These are phyloP conservation scores for Epithele typhae DNA, from an alignment of 768 basidiomycete species.

Conservation along the genomic window DNA sequence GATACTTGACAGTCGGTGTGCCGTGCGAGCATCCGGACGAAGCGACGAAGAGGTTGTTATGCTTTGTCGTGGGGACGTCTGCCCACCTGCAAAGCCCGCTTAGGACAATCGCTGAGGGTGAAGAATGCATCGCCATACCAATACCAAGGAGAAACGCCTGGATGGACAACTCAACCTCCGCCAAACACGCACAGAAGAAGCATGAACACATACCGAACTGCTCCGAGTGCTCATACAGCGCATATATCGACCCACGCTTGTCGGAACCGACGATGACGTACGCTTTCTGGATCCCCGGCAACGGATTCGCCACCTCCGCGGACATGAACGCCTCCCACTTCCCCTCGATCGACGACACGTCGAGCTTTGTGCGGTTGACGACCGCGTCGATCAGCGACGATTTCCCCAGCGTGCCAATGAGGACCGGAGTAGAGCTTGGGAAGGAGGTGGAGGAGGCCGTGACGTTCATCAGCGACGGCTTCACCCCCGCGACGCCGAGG, in stretches of 20 bases:
- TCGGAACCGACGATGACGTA: conserved; percentile 69
- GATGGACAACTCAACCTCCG: background rate
- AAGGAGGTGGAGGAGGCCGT: conserved; percentile 27
- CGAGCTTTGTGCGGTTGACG: conserved; percentile 47
- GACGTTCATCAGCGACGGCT: conserved; percentile 47
- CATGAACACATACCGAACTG: conserved; percentile 46
- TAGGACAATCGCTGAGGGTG: too few species aligned
- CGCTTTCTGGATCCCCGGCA: conserved; percentile 53
- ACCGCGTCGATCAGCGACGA: conserved; percentile 49
- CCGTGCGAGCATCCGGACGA: conserved; percentile 44
- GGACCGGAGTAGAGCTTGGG: conserved; percentile 37
- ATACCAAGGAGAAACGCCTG: conserved; percentile 66
- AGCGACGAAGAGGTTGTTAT: conserved; percentile 44
- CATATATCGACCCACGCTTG: conserved; percentile 65
- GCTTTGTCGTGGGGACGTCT: conserved; percentile 56
- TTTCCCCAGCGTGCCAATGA: conserved; percentile 61
- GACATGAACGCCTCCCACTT: conserved; percentile 65
- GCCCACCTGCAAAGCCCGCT: too few species aligned
- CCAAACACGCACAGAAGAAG: background rate
- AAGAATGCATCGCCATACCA: too few species aligned
- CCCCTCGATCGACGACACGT: conserved; percentile 54
- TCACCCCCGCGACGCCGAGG: conserved; percentile 50
- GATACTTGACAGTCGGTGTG: conserved; percentile 62
- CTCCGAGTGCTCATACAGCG: conserved; percentile 63
- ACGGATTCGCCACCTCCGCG: conserved; percentile 47